phyloP scores from a whole-genome alignment of 1,284 basidiomycete genomes.

The Kwoniella shivajii region DNA sequence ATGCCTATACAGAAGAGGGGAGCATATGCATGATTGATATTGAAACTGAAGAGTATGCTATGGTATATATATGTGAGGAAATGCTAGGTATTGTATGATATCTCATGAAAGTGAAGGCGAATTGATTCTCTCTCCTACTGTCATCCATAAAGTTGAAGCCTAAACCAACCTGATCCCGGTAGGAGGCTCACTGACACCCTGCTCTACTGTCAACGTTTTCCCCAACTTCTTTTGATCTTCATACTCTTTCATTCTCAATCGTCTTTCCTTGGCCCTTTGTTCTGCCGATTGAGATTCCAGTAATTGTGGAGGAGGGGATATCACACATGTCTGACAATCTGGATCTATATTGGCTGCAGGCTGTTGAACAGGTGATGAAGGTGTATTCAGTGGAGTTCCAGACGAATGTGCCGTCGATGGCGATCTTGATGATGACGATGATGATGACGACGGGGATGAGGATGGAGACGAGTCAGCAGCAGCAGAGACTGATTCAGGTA shows the following conservation, averaged over 20 bases:
- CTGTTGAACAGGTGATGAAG: slow-evolving; percentile 28
- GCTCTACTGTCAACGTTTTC: slow-evolving; percentile 25
- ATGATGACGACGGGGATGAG: background rate
- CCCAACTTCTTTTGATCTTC: slow-evolving; percentile 41
- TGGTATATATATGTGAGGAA: too few relatives aligned
- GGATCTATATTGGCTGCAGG: slow-evolving; percentile 40
- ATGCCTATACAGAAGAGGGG: too few relatives aligned
- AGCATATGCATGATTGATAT: too few relatives aligned
- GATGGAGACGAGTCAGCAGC: background rate
- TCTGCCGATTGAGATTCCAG: slow-evolving; percentile 41
- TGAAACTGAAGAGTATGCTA: too few relatives aligned
- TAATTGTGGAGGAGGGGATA: slow-evolving; percentile 46
- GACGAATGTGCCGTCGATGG: slow-evolving; percentile 12
- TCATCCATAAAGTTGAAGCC: background rate
- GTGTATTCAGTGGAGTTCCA: slow-evolving; percentile 24
- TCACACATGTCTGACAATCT: slow-evolving; percentile 46
- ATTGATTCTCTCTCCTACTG: background rate
- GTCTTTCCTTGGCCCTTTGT: slow-evolving; percentile 34
- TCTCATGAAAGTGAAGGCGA: background rate
- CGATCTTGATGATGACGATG: background rate
- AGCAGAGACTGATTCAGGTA: background rate
- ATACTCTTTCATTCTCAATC: slow-evolving; percentile 40
- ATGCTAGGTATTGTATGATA: too few relatives aligned
- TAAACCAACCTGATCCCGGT: background rate
- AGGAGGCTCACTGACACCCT: slow-evolving; percentile 13